Evolutionary conservation across 208 protist species (phyloP).

Genomic region (Crithidia thermophila): DNA sequence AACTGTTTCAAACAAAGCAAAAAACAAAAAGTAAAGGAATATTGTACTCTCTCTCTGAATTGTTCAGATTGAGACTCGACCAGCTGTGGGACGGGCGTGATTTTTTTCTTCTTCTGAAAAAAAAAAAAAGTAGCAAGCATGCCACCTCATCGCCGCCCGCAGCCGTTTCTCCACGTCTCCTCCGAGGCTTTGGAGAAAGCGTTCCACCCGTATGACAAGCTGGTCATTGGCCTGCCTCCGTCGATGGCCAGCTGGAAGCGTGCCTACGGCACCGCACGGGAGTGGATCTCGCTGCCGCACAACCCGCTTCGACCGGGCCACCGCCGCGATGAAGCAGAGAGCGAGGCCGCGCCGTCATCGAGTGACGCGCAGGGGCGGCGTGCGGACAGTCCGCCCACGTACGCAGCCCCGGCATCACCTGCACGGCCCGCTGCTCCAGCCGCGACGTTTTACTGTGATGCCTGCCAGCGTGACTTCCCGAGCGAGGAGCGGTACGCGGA

Average conservation of each 20-base stretch:
- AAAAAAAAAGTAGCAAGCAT: conserved; percentile 2
- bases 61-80: too few species aligned
- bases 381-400: background rate
- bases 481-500: conserved; percentile 48
- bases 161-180: background rate
- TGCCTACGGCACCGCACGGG: conserved; percentile 4
- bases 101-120: conserved; percentile 3
- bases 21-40: too few species aligned
- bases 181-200: conserved; percentile 10
- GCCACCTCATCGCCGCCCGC: conserved; percentile 3
- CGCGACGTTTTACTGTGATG: conserved; percentile 70
- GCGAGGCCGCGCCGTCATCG: background rate
- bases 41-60: too few species aligned
- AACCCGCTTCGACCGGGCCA: conserved; percentile 18
- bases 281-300: conserved; percentile 17
- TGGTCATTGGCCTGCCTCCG: conserved; percentile 32
- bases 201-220: conserved; percentile 28
- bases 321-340: background rate
- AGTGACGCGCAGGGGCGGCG: background rate
- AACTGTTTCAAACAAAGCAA: too few species aligned
- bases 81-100: too few species aligned
- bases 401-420: background rate
- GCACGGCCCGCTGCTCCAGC: background rate
- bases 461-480: conserved; percentile 80
- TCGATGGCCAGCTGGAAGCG: conserved; percentile 22